Evolutionary conservation across 225 moss, liverwort and hornwort genomes (phyloP), one percentile per base, ranked within the genome.

Genomic region (Pleurozium schreberi): DNA sequence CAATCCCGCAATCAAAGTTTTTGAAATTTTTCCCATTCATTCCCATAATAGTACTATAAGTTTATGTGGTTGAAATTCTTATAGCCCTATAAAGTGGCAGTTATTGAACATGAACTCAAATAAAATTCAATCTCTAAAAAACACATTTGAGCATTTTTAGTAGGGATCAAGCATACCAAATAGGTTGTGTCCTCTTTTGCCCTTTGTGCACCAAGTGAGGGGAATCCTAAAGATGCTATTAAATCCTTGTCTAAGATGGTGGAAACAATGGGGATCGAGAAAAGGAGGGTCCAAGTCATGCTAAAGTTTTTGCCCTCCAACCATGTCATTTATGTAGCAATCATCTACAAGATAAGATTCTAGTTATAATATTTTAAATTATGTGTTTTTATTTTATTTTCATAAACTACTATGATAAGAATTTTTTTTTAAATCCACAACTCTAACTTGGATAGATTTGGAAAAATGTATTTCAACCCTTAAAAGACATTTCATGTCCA

Each of bases 141-240:
- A n/a, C 18, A 55, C 0, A 49, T 75, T 33, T 33, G 0, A 75
- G 0, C 7, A 75, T 50, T 50, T 21, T 33, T 21, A 50, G 5
- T 12, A 33, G 4, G 8, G 20, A 8, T 2, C 4, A 2, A 33
- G 18, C 2, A 12, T 49, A 20, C 12, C 1, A 0, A 75, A 49
- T 75, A 12, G 8, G 0, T 75, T 49, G 49, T 45, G 2, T 49
- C 19, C 0, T 4, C 0, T 49, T 75, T 75, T 0, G 0, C 19
- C 49, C 4, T 33, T 16, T n/a, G 3, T 25, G n/a, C 3, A 78
- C 23, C 3, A 38, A 38, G 17, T 55, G 78, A 78, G 11, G 1
- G 38, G 1, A 52, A 53, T 38, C 7, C 8, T n/a, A 26, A 20
- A 62, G 43, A 49, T 53, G 14, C 16, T 53, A 38, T 71, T 5